phyloP scores from a whole-genome alignment of 345 rosid species.

The Cardamine occulta region DNA sequence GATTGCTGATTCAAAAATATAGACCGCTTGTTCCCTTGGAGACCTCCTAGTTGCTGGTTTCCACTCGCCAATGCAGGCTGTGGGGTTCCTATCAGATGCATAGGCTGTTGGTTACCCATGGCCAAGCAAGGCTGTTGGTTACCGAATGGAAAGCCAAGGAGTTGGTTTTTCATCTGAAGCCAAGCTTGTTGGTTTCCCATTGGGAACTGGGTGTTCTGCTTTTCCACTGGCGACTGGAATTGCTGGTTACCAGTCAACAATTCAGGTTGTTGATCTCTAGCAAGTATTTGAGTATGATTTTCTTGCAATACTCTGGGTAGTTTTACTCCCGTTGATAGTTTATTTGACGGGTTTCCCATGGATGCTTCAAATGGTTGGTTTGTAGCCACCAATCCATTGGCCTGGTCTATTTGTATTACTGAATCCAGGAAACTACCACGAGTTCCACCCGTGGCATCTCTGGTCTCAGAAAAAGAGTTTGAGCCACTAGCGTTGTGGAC shows the following conservation, averaged over 20 bases:
- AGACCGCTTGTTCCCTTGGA: slow-evolving; percentile 31
- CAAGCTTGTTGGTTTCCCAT: slow-evolving; percentile 30
- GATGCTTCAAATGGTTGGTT: slow-evolving; percentile 25
- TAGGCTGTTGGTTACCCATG: slow-evolving; percentile 35
- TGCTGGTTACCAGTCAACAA: slow-evolving; percentile 33
- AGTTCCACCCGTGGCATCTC: slow-evolving; percentile 30
- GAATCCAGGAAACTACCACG: slow-evolving; percentile 24
- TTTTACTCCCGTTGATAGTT: slow-evolving; percentile 14
- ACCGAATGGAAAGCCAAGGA: slow-evolving; percentile 29
- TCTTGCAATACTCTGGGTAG: slow-evolving; percentile 7
- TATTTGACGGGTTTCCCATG: slow-evolving; percentile 17
- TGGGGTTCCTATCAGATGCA: slow-evolving; percentile 32
- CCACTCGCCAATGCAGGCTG: slow-evolving; percentile 30
- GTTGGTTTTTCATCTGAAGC: slow-evolving; percentile 38
- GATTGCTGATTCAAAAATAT: slow-evolving; percentile 33
- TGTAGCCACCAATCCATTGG: slow-evolving; percentile 29
- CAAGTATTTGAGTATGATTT: slow-evolving; percentile 16
- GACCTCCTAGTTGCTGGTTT: slow-evolving; percentile 37
- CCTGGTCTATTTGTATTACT: slow-evolving; percentile 44
- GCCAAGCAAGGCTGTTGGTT: slow-evolving; percentile 44
- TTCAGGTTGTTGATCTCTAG: slow-evolving; percentile 36
- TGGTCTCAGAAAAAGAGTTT: slow-evolving; percentile 37
- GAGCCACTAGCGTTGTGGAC: slow-evolving; percentile 32
- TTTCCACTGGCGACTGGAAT: slow-evolving; percentile 34
- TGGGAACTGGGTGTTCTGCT: slow-evolving; percentile 18